Evolutionary conservation across 257 asterid genomes (phyloP).

Genomic region (Nicotiana tabacum): DNA sequence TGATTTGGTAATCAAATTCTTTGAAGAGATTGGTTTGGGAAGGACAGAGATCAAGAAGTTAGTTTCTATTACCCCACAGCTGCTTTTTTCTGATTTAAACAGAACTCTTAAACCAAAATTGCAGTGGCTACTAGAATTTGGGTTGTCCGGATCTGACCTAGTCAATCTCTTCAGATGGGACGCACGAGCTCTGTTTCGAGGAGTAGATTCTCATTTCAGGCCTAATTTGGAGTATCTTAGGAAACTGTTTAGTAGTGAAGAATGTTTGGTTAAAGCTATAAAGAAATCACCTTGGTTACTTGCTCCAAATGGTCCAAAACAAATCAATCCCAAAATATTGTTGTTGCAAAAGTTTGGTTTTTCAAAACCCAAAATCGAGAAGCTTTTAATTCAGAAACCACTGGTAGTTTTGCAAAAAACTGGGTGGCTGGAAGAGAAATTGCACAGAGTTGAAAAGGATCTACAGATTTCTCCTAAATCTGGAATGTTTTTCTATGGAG

Average conservation of each 20-base stretch:
- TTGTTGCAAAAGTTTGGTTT: neutral
- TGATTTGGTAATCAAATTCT: conserved; percentile 9
- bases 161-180: neutral
- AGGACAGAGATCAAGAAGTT: neutral
- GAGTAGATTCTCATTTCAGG: conserved; percentile 1
- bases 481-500: conserved; percentile 9
- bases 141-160: conserved; percentile 13
- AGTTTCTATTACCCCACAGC: conserved; percentile 7
- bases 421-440: neutral
- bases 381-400: neutral
- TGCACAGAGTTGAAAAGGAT: neutral
- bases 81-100: conserved; percentile 6
- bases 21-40: conserved; percentile 1
- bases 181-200: neutral
- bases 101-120: conserved; percentile 20
- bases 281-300: neutral
- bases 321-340: neutral
- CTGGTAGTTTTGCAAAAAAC: neutral
- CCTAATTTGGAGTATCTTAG: neutral
- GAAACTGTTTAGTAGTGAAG: conserved; percentile 12
- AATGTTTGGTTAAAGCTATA: conserved; percentile 6
- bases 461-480: conserved; percentile 15
- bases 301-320: neutral
- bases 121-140: conserved; percentile 1
- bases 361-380: neutral